phyloP scores from a whole-genome alignment of 495 filamentous ascomycete genomes.

The Durotheca rogersii region DNA sequence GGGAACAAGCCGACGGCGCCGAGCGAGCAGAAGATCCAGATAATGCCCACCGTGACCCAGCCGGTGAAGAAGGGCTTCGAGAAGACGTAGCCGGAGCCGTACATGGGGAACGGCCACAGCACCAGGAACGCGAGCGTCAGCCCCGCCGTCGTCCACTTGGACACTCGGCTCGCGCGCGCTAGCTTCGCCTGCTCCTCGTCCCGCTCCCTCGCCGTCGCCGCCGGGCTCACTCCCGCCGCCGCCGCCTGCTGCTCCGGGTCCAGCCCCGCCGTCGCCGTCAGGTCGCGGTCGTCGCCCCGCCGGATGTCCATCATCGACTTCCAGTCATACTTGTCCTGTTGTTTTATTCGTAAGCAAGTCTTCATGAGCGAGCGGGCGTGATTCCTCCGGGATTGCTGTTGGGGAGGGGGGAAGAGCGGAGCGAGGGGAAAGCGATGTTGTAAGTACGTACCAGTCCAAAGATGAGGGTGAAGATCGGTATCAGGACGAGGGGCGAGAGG shows the following conservation, averaged over 20 bases:
- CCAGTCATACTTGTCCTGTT: conserved; percentile 82
- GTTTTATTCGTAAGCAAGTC: not conserved
- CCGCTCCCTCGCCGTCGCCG: conserved; percentile 37
- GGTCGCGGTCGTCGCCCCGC: conserved; percentile 78
- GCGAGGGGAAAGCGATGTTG: too few relatives aligned
- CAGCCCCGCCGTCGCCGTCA: conserved; percentile 65
- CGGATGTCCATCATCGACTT: conserved; percentile 81
- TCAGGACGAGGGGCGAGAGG: conserved; percentile 74
- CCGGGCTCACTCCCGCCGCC: conserved; percentile 59
- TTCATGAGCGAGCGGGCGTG: too few relatives aligned
- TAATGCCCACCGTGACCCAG: conserved; percentile 81
- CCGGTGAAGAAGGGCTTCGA: conserved; percentile 90
- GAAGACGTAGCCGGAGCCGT: conserved; percentile 83
- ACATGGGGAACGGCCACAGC: conserved; percentile 96
- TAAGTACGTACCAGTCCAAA: conserved; percentile 56
- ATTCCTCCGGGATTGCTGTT: too few relatives aligned
- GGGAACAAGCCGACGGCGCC: conserved; percentile 79
- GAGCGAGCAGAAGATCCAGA: conserved; percentile 81
- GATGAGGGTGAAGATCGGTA: conserved; percentile 73
- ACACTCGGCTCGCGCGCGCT: conserved; percentile 71
- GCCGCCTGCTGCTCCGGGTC: conserved; percentile 74
- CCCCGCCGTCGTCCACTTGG: conserved; percentile 70
- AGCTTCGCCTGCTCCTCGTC: conserved; percentile 69
- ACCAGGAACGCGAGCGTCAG: conserved; percentile 78
- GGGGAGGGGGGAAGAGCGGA: too few relatives aligned